Base-by-base conservation (phyloP, 305 asterid genomes). In the Solanum hybrid region DNA sequence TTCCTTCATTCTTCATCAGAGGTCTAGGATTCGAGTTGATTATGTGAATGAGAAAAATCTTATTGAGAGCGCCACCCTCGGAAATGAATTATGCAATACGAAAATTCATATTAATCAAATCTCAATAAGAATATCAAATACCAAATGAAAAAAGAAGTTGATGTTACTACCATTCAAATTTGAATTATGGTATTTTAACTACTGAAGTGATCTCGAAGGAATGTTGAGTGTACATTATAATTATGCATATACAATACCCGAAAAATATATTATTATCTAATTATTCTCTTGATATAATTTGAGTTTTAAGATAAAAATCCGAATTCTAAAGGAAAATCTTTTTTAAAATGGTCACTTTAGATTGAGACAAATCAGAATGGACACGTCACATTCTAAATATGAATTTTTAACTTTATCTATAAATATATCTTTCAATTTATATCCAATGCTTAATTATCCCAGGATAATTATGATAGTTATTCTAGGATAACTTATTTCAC, bases 11-110 rank as follows among this genome's bases (percentile, higher is more conserved):
- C 4, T 51, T 51, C 0, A 15, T 15, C 1, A 51, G 9, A 51
- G 0, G 3, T 15, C 22, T 6, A 15, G n/a, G 4, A 51, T 51
- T 51, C 1, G 8, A 51, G 64, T 0, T 51, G 64, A 51, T 51
- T 24, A n/a, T 66, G 1, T 10, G 27, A 66, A n/a, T 66, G 14
- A n/a, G 0, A 7, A 60, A 22, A 8, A 22, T 19, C 2, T 60
- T 22, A 2, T 60, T 19, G 10, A 4, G 1, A 60, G 12, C 24
- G 1, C 5, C 2, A 11, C 1, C 7, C 27, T 26, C 0, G 0
- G 10, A 10, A 66, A 66, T 66, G 0, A 66, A 66, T 2, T n/a
- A 0, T 10, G 13, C 14, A 10, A 10, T n/a, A n/a, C 3, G 17
- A 1, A 2, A 69, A 10, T 24, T 10, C 7, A 66, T 10, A 66